phyloP scores from a whole-genome alignment of 2,329 filamentous ascomycete genomes.

The Phialocephala subalpina region DNA sequence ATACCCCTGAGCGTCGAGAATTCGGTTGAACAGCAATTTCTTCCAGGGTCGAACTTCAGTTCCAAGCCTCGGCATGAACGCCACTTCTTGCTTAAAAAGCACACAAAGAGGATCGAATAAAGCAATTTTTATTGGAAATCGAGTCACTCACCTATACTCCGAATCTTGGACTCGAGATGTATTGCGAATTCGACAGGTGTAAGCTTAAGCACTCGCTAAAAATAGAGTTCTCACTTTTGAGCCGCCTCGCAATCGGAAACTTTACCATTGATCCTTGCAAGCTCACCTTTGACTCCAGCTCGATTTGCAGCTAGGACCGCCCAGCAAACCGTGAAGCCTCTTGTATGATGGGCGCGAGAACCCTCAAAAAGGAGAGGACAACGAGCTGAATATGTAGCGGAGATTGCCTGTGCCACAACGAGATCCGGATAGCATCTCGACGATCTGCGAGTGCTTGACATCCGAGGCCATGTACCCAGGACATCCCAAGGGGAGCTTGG shows the following conservation, averaged over 20 bases:
- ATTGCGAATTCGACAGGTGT: not conserved
- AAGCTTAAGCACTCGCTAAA: not conserved
- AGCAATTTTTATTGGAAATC: slow-evolving; percentile 1
- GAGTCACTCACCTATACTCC: not conserved
- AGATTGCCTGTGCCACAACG: not conserved
- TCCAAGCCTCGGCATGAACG: not conserved
- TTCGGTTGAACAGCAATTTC: not conserved
- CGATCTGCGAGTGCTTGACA: slow-evolving; percentile 1
- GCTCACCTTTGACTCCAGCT: not conserved
- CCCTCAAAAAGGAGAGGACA: not conserved
- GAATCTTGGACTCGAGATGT: not conserved
- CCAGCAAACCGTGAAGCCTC: not conserved
- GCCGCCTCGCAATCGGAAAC: not conserved
- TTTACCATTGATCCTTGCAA: not conserved
- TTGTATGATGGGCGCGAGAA: not conserved
- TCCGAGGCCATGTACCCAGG: not conserved
- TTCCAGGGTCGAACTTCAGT: not conserved
- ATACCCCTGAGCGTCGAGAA: slow-evolving; percentile 1
- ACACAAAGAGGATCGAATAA: not conserved
- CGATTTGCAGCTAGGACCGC: not conserved
- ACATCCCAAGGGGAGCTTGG: not conserved
- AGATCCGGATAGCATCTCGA: not conserved
- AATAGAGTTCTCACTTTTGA: slow-evolving; percentile 4
- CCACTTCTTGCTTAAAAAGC: not conserved
- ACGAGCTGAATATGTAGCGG: slow-evolving; percentile 3